These are phyloP conservation scores for Diplocarpon mali DNA, from an alignment of 2,329 filamentous ascomycete species.

Conservation along the genomic window DNA sequence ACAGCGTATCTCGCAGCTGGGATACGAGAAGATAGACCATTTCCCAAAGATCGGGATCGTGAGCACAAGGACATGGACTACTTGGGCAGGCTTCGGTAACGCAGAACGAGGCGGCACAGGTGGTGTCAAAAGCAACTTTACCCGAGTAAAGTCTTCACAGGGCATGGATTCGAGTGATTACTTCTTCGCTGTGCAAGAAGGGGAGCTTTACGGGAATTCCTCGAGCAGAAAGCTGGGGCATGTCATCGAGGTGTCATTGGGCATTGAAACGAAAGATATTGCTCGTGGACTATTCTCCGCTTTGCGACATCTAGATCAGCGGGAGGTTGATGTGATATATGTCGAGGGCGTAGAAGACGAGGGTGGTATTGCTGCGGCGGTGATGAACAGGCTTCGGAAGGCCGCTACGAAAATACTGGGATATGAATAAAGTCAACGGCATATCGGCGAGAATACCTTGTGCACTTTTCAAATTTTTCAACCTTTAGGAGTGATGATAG, in stretches of 20 bases:
- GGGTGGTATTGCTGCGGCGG: constrained; percentile 72
- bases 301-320: constrained; percentile 71
- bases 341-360: constrained; percentile 79
- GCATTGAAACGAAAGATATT: constrained; percentile 58
- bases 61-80: constrained; percentile 29
- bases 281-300: constrained; percentile 83
- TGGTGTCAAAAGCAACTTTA: neutral
- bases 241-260: constrained; percentile 59
- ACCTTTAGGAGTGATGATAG: constrained; percentile 1
- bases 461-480: neutral
- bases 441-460: neutral
- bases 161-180: neutral
- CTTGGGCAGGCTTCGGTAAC: constrained; percentile 23
- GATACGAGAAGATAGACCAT: constrained; percentile 3
- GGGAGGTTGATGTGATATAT: constrained; percentile 71
- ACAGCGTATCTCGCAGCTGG: constrained; percentile 5
- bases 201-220: constrained; percentile 8
- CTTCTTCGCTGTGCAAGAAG: constrained; percentile 11
- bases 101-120: neutral
- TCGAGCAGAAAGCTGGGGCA: constrained; percentile 10
- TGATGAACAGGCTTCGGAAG: constrained; percentile 76
- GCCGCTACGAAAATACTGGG: constrained; percentile 44
- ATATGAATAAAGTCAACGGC: neutral
- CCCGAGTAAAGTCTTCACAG: neutral
- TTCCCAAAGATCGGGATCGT: constrained; percentile 23